Conservation (phyloP, 768 basidiomycete genomes). For the Exsudoporus frostii region DNA sequence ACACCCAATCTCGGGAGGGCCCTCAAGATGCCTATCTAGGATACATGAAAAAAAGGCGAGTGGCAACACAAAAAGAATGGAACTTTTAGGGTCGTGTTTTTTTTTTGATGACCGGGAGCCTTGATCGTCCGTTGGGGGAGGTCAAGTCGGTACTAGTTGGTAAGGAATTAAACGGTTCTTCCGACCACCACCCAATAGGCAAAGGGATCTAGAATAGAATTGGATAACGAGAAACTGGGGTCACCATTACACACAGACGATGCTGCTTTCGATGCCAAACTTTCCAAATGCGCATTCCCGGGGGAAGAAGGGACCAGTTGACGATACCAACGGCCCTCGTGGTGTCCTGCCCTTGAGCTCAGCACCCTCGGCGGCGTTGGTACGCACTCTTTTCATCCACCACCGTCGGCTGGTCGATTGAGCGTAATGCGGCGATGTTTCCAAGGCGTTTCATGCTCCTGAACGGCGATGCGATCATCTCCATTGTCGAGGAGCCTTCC, state of each 20-base stretch:
- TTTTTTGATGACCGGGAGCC: constrained; percentile 4
- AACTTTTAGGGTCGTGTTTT: constrained; percentile 12
- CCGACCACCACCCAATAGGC: background rate
- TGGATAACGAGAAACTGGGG: constrained; percentile 13
- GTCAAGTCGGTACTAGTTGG: background rate
- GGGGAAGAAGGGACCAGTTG: constrained; percentile 6
- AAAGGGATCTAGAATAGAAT: background rate
- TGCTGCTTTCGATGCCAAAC: constrained; percentile 25
- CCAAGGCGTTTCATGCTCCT: constrained; percentile 1
- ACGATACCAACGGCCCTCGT: constrained; percentile 17
- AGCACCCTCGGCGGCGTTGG: constrained; percentile 7
- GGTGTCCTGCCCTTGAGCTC: constrained; percentile 22
- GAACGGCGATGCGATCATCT: constrained; percentile 2
- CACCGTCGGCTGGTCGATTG: constrained; percentile 7
- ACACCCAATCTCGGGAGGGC: constrained; percentile 8
- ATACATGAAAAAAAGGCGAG: constrained; percentile 22
- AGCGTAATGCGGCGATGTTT: constrained; percentile 4
- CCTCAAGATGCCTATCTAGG: constrained; percentile 13
- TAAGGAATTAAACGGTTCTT: constrained; percentile 7
- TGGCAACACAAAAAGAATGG: constrained; percentile 2
- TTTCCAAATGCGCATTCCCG: constrained; percentile 22
- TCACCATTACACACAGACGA: background rate
- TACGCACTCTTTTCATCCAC: constrained; percentile 10
- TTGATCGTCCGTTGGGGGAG: constrained; percentile 1
- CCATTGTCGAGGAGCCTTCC: constrained; percentile 4